Conservation (phyloP, 106 monocot species). For the Dioscorea dumetorum region DNA sequence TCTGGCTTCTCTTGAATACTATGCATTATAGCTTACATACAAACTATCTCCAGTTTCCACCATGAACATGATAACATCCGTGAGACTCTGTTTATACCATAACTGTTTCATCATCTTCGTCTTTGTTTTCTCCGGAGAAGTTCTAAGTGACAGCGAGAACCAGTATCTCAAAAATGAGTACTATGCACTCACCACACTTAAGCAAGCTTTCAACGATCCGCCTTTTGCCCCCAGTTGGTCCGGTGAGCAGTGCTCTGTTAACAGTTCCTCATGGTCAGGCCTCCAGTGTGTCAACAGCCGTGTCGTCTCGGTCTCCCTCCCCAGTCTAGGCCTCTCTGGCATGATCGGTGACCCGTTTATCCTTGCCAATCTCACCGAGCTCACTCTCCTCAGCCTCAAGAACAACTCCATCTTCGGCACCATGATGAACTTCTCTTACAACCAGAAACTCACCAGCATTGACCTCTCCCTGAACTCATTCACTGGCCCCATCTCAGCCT, state of each 20-base stretch:
- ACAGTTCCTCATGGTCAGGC: constrained; percentile 1
- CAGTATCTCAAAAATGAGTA: neutral
- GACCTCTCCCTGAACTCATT: constrained; percentile 21
- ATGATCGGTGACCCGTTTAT: neutral
- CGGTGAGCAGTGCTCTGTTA: constrained; percentile 1
- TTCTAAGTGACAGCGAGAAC: neutral
- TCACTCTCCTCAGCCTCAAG: constrained; percentile 4
- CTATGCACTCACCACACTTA: neutral
- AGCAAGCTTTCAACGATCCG: neutral
- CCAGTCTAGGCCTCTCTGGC: constrained; percentile 8
- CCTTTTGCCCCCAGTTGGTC: neutral
- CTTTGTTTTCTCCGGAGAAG: neutral
- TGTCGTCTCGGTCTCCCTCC: constrained; percentile 3
- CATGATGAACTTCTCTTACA: constrained; percentile 20
- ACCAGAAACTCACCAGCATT: constrained; percentile 1
- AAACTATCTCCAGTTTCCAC: too few relatives aligned
- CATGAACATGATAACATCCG: neutral
- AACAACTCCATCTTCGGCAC: constrained; percentile 16
- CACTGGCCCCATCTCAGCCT: constrained; percentile 4
- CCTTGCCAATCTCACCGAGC: constrained; percentile 19
- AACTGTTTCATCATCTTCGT: neutral
- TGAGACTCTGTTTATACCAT: neutral
- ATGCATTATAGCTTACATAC: too few relatives aligned
- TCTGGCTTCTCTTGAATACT: too few relatives aligned
- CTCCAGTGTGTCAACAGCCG: constrained; percentile 8